These are phyloP conservation scores for Chrysopogon serrulatus DNA, from an alignment of 176 grass and related monocot species.

Conservation along the genomic window DNA sequence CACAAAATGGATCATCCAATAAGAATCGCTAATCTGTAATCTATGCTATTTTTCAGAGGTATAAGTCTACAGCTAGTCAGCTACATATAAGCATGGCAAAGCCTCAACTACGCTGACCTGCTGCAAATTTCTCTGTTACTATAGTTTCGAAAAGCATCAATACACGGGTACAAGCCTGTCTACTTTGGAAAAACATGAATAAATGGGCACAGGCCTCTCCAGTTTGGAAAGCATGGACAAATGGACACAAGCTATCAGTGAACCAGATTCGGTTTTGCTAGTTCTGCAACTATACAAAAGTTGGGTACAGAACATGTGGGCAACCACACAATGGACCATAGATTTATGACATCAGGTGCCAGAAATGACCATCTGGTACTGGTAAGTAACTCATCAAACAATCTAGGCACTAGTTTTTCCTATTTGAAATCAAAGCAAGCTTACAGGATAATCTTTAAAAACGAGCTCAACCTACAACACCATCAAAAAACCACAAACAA, in stretches of 20 bases:
- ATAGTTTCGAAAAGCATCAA: background rate
- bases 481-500: background rate
- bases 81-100: background rate
- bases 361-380: background rate
- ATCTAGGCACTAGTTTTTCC: background rate
- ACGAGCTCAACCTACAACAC: background rate
- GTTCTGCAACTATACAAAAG: background rate
- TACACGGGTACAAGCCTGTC: background rate
- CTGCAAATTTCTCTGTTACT: background rate
- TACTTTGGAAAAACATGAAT: background rate
- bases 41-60: background rate
- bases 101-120: background rate
- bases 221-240: background rate
- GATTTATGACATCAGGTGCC: background rate
- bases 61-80: background rate
- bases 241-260: background rate
- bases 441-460: background rate
- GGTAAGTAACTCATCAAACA: slow-evolving; percentile 1
- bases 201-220: background rate
- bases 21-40: background rate
- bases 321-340: background rate
- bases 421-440: background rate
- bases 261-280: background rate
- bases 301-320: slow-evolving; percentile 13
- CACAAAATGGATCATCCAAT: background rate